These are phyloP conservation scores for Ploettnerulaceae sp. DNA, from an alignment of 2,329 filamentous ascomycete genomes.

Conservation along the genomic window DNA sequence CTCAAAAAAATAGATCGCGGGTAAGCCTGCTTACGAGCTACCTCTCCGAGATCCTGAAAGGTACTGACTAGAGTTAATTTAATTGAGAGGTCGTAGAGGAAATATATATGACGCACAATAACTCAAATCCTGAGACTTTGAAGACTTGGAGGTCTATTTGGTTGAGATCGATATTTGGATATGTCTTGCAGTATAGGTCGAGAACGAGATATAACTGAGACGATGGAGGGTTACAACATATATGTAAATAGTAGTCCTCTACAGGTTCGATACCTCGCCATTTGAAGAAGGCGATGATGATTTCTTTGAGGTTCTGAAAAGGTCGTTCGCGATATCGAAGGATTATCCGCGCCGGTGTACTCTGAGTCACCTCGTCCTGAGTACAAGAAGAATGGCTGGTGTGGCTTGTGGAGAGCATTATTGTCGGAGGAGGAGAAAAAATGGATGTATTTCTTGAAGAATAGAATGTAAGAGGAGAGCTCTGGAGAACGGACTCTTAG, in stretches of 20 bases:
- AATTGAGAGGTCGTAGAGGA: slow-evolving; percentile 17
- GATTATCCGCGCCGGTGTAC: slow-evolving; percentile 20
- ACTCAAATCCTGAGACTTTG: slow-evolving; percentile 27
- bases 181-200: slow-evolving; percentile 30
- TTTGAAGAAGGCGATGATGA: slow-evolving; percentile 20
- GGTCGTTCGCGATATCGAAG: slow-evolving; percentile 21
- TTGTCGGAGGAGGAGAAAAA: slow-evolving; percentile 11
- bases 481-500: not conserved
- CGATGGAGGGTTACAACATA: slow-evolving; percentile 26
- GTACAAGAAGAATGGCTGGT: slow-evolving; percentile 16
- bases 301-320: slow-evolving; percentile 19
- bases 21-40: slow-evolving; percentile 18
- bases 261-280: slow-evolving; percentile 21
- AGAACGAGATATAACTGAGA: slow-evolving; percentile 32
- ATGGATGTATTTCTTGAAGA: not conserved
- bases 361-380: slow-evolving; percentile 19
- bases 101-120: slow-evolving; percentile 25
- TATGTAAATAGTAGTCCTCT: slow-evolving; percentile 28
- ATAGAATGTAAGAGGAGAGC: too few relatives aligned
- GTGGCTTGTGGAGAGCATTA: slow-evolving; percentile 18
- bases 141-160: slow-evolving; percentile 29
- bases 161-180: slow-evolving; percentile 26
- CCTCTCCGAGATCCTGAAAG: slow-evolving; percentile 19
- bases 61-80: slow-evolving; percentile 19
- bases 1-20: slow-evolving; percentile 26